phyloP scores from a whole-genome alignment of 805 yeast genomes.

The Spathaspora gorwiae region DNA sequence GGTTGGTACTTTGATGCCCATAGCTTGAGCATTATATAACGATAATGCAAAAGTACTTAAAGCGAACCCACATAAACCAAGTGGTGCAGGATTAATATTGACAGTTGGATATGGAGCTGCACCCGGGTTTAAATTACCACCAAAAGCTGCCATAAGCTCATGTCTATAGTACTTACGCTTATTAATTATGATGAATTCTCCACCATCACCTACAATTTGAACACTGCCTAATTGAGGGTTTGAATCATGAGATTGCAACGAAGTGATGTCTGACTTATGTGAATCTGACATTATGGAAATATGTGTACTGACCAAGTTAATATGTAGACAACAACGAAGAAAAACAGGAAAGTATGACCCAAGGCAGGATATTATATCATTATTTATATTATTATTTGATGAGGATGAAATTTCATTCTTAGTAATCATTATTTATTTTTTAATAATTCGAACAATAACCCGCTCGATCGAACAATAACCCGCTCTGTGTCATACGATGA shows the following conservation, averaged over 20 bases:
- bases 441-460: too few relatives aligned
- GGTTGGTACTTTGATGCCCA: conserved; percentile 47
- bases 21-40: conserved; percentile 52
- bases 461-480: too few relatives aligned
- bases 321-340: too few relatives aligned
- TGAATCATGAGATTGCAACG: conserved; percentile 1
- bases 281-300: background rate
- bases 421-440: too few relatives aligned
- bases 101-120: conserved; percentile 38
- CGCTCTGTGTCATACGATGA: too few relatives aligned
- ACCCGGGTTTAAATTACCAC: conserved; percentile 33
- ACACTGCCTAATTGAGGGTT: conserved; percentile 3
- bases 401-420: too few relatives aligned
- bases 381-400: too few relatives aligned
- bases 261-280: conserved; percentile 4
- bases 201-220: conserved; percentile 21
- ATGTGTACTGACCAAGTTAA: too few relatives aligned
- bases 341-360: too few relatives aligned
- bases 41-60: conserved; percentile 59
- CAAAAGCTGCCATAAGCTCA: conserved; percentile 36
- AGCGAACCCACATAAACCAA: conserved; percentile 60
- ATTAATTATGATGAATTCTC: conserved; percentile 29
- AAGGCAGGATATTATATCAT: too few relatives aligned
- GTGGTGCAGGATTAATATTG: conserved; percentile 64
- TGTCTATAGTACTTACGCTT: conserved; percentile 24